Evolutionary conservation across 495 filamentous ascomycete species (phyloP).

Genomic region (Tuber magnatum): DNA sequence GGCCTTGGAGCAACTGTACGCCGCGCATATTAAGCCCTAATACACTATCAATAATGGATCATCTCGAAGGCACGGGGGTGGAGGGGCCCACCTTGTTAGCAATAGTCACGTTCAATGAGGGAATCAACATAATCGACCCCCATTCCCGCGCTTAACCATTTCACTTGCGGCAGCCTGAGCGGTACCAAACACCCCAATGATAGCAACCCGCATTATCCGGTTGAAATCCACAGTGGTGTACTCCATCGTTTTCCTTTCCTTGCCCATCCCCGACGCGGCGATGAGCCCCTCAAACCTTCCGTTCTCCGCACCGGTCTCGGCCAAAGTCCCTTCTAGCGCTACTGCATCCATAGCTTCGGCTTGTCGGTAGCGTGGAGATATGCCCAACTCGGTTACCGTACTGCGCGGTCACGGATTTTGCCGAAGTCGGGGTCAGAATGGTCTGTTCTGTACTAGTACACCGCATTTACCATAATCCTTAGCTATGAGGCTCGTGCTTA

Average conservation of each 20-base stretch:
- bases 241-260: slow-evolving; percentile 62
- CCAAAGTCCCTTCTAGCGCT: slow-evolving; percentile 59
- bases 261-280: slow-evolving; percentile 73
- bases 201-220: slow-evolving; percentile 65
- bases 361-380: slow-evolving; percentile 67
- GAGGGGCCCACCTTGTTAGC: slow-evolving; percentile 53
- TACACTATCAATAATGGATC: not conserved
- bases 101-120: slow-evolving; percentile 64
- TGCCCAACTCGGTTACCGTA: slow-evolving; percentile 52
- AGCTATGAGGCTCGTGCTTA: not conserved
- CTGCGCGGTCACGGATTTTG: slow-evolving; percentile 48
- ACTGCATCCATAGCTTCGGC: slow-evolving; percentile 77
- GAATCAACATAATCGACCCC: slow-evolving; percentile 64
- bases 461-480: slow-evolving; percentile 40
- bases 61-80: not conserved
- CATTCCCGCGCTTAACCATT: slow-evolving; percentile 55
- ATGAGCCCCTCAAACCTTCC: slow-evolving; percentile 72
- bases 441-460: slow-evolving; percentile 50
- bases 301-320: slow-evolving; percentile 61
- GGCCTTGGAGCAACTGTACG: slow-evolving; percentile 66
- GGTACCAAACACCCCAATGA: slow-evolving; percentile 69
- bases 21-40: slow-evolving; percentile 57
- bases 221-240: slow-evolving; percentile 55
- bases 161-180: slow-evolving; percentile 68
- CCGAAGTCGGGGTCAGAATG: slow-evolving; percentile 48